Evolutionary conservation across 192 early-diverging fungal species (phyloP).

Genomic region (Entomortierella parvispora): DNA sequence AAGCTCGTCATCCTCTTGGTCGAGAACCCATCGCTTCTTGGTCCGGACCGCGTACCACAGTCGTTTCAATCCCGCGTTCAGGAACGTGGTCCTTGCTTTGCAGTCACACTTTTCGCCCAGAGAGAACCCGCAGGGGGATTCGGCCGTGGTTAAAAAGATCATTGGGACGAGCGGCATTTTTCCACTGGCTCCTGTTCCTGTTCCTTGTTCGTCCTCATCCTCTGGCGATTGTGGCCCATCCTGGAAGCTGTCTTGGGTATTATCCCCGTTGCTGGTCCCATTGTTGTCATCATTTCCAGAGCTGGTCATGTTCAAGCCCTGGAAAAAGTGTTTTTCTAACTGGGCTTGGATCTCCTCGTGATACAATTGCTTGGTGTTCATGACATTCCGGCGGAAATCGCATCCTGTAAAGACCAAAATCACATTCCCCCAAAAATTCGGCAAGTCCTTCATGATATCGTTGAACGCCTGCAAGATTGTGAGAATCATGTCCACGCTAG

Average conservation of each 20-base stretch:
- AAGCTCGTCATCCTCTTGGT: slow-evolving; percentile 27
- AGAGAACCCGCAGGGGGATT: slow-evolving; percentile 37
- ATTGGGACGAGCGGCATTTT: slow-evolving; percentile 17
- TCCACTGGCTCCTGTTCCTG: too few species aligned
- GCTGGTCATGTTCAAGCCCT: slow-evolving; percentile 1
- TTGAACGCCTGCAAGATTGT: slow-evolving; percentile 42
- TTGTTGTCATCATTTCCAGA: too few species aligned
- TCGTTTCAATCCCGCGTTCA: slow-evolving; percentile 44
- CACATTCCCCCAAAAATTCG: slow-evolving; percentile 48
- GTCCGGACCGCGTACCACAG: slow-evolving; percentile 35
- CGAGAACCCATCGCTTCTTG: slow-evolving; percentile 45
- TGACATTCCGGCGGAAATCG: slow-evolving; percentile 43
- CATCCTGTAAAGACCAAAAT: slow-evolving; percentile 49
- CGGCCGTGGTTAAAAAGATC: slow-evolving; percentile 41
- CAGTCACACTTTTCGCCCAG: slow-evolving; percentile 46
- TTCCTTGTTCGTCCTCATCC: too few species aligned
- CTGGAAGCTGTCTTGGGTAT: too few species aligned
- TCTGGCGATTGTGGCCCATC: too few species aligned
- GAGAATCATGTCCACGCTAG: slow-evolving; percentile 45
- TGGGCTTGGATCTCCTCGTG: slow-evolving; percentile 44
- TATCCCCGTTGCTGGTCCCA: too few species aligned
- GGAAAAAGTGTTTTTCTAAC: slow-evolving; percentile 30
- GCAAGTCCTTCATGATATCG: slow-evolving; percentile 51
- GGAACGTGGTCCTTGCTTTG: slow-evolving; percentile 35
- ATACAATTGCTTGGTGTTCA: slow-evolving; percentile 46